Percentiles rank a stretch among this genome's conserved stretches.
phyloP scores from a whole-genome alignment of 192 early-diverging fungal genomes.

The Coemansia sp. region DNA sequence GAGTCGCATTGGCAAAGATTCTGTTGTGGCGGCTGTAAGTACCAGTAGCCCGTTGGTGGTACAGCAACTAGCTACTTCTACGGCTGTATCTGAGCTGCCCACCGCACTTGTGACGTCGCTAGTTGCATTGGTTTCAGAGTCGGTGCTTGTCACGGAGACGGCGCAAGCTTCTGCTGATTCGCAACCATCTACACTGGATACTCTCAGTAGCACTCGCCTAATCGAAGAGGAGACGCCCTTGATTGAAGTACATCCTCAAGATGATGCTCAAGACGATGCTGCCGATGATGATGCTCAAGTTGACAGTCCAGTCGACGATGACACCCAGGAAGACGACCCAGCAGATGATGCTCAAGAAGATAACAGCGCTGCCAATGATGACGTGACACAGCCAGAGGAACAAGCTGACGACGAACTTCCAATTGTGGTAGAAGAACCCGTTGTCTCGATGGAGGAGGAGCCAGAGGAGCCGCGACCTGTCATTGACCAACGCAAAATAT shows the following conservation, averaged over 20 bases:
- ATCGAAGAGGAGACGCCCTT: neutral
- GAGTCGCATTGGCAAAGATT: neutral
- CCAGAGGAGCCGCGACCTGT: constrained; percentile 1
- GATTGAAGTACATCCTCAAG: neutral
- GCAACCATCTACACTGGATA: neutral
- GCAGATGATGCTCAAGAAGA: neutral
- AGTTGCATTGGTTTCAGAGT: neutral
- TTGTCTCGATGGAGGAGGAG: neutral
- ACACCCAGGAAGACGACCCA: neutral
- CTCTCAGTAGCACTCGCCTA: neutral
- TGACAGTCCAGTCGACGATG: too few relatives aligned
- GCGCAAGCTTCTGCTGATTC: neutral
- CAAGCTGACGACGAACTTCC: neutral
- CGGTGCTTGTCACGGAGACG: neutral
- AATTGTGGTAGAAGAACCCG: neutral
- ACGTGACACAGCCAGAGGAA: neutral
- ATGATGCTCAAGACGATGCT: neutral
- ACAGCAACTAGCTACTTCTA: neutral
- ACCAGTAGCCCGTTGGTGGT: neutral
- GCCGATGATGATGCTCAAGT: too few relatives aligned
- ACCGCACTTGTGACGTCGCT: neutral
- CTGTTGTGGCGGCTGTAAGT: neutral
- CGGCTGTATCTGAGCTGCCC: neutral
- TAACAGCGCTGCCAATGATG: neutral
- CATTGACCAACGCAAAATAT: constrained; percentile 7